Conservation (phyloP, 2,329 filamentous ascomycete species). For the Fusarium stilboides region DNA sequence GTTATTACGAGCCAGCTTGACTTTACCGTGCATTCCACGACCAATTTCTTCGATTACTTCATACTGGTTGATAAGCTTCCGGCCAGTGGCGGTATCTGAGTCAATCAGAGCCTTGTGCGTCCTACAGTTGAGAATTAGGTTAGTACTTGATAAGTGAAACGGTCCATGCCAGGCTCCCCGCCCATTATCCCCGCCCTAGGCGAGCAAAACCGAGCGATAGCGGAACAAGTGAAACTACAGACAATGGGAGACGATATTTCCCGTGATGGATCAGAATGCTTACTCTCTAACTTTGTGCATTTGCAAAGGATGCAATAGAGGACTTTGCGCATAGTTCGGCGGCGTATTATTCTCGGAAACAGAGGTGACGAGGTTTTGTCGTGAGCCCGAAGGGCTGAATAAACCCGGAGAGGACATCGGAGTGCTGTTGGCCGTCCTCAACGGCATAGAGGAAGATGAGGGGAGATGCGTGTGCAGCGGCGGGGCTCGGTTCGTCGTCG, state of each 20-base stretch:
- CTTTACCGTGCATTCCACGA: constrained; percentile 95
- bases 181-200: constrained; percentile 22
- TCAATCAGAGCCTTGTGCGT: constrained; percentile 95
- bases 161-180: constrained; percentile 25
- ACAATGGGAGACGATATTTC: constrained; percentile 10
- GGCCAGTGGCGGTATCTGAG: constrained; percentile 87
- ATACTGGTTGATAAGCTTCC: constrained; percentile 98
- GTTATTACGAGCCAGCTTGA: constrained; percentile 91
- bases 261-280: constrained; percentile 55
- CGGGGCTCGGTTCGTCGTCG: constrained; percentile 47
- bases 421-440: constrained; percentile 69
- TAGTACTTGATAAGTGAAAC: constrained; percentile 37
- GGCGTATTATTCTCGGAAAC: constrained; percentile 70
- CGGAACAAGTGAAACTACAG: constrained; percentile 5
- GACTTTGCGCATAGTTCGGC: constrained; percentile 65
- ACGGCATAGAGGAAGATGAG: constrained; percentile 58
- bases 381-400: constrained; percentile 67
- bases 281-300: constrained; percentile 83
- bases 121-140: constrained; percentile 58
- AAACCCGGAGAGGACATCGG: constrained; percentile 74
- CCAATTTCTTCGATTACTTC: constrained; percentile 97
- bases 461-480: constrained; percentile 54
- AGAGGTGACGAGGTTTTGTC: constrained; percentile 60
- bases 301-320: constrained; percentile 79
- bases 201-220: constrained; percentile 18